Base-by-base conservation (phyloP, 1,284 basidiomycete species). In the Pseudozyma hubeiensis region DNA sequence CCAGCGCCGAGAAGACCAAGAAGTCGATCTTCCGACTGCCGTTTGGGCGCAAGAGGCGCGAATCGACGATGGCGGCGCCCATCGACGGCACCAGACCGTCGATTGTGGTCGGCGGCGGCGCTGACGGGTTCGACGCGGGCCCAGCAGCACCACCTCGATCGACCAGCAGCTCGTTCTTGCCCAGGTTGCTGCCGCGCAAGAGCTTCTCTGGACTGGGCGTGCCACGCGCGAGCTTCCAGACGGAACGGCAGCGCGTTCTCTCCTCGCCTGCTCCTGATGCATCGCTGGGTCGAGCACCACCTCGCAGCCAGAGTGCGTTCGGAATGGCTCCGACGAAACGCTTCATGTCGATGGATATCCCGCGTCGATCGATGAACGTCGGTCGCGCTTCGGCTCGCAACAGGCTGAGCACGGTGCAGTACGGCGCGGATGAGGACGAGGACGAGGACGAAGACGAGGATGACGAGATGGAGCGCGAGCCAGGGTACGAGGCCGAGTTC, bases 301-400 rank as follows among this genome's bases (percentile, higher is more conserved):
- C 73, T 6, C 64, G 77, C 17, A 74, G 72, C 53, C 77, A 78
- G 39, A 75, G 70, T 45, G 74, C 77, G 7, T 65, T 78, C 16
- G 74, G 74, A 5, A 76, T 72, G 65, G 59, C 63, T 6, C 57
- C 65, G 7, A 58, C 61, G n/a, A 65, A 73, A 24, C 51, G 69
- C 1, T 76, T 73, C 47, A 57, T 67, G 44, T 72, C 66, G 41
- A 64, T 66, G 64, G 67, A 75, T 50, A 11, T 69, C 6, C 66
- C 57, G 14, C 59, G 72, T 2, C 54, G 66, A 14, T 65, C 63
- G 4, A 69, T 63, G 55, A 69, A 74, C 41, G 66, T 68, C 3
- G 43, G 33, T 14, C 59, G 68, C 14, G 34, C 11, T n/a, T 35
- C 44, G 8, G 33, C 44, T 17, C 53, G 37, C 29, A 60, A 59